A percentile compares a stretch with the other conserved stretches of the same genome.
These are phyloP conservation scores for Globisporangium nunn DNA, from an alignment of 352 stramenopile genomes.

Conservation along the genomic window DNA sequence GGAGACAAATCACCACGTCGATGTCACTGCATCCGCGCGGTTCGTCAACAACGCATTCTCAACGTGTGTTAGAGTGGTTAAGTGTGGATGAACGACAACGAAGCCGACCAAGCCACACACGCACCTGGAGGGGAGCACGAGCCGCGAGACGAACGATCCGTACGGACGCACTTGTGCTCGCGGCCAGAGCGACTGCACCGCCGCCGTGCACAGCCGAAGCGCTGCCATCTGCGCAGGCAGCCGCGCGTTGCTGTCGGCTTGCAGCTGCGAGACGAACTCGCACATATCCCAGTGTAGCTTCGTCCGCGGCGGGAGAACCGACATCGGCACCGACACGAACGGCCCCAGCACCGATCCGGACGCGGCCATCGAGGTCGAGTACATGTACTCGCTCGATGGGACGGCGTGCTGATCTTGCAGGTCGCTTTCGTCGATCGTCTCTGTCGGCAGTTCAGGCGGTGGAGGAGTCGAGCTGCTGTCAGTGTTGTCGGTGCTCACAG, in stretches of 20 bases:
- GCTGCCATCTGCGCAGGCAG: conserved; percentile 70
- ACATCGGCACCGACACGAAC: conserved; percentile 82
- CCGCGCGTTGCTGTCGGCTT: conserved; percentile 61
- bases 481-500: neutral
- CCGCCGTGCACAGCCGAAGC: conserved; percentile 67
- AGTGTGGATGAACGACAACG: too few relatives aligned
- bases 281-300: conserved; percentile 87
- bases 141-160: conserved; percentile 93
- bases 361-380: conserved; percentile 23
- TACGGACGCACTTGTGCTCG: conserved; percentile 95
- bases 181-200: conserved; percentile 90
- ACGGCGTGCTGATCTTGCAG: conserved; percentile 9
- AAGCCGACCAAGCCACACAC: neutral
- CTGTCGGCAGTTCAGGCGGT: conserved; percentile 28
- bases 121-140: conserved; percentile 91
- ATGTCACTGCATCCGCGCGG: conserved; percentile 69
- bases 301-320: conserved; percentile 70
- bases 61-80: neutral
- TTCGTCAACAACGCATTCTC: neutral
- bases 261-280: conserved; percentile 75
- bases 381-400: conserved; percentile 30
- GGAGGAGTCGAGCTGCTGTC: conserved; percentile 16
- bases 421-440: conserved; percentile 1
- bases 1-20: conserved; percentile 96
- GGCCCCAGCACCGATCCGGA: conserved; percentile 53